Base-by-base conservation (phyloP, 2,329 filamentous ascomycete genomes). In the Hansfordia pulvinata region DNA sequence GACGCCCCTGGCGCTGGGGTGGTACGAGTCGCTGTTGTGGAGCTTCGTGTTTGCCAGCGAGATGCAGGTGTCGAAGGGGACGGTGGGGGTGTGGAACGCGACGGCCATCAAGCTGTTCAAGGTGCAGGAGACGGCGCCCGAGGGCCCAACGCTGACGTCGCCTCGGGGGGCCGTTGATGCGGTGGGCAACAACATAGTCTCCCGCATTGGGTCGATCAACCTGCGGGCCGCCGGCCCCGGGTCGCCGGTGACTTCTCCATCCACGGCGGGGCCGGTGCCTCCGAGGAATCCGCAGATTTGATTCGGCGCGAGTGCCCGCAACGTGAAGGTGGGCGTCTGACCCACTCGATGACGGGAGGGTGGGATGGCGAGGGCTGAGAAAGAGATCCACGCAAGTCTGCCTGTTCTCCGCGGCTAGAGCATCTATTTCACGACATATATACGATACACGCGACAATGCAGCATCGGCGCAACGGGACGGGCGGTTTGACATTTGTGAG, bases 21-120 rank as follows among this genome's bases (percentile, higher is more conserved):
- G 90, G 90, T 94, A 96, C 50, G 84, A 94, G 52, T 88, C 83
- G 5, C 62, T 96, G 9, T 63, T 98, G 8, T 98, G 90, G 90
- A 77, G 84, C 10, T 82, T 94, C 40, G 74, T 94, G 28, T 96
- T 94, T 49, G 76, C 80, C 16, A 77, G 76, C 41, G 90, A 98
- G 56, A 83, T 93, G 75, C 74, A 85, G 31, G 72, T 88, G 16
- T 72, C 78, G 1, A 86, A 79, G 46, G 86, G 86, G 17, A 86
- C 82, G 3, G 82, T 86, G 17, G 88, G 90, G 6, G 76, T 94
- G 2, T 98, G 90, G 88, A 94, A 88, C 44, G 81, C 84, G 19
- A 96, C 90, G 1, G 63, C 64, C 3, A 83, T 98, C 49, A 80
- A 78, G 46, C 61, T 98, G 10, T 98, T 98, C 56, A 76, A 74